Conservation (phyloP, 192 early-diverging fungal species). For the Dissophora globulifera region DNA sequence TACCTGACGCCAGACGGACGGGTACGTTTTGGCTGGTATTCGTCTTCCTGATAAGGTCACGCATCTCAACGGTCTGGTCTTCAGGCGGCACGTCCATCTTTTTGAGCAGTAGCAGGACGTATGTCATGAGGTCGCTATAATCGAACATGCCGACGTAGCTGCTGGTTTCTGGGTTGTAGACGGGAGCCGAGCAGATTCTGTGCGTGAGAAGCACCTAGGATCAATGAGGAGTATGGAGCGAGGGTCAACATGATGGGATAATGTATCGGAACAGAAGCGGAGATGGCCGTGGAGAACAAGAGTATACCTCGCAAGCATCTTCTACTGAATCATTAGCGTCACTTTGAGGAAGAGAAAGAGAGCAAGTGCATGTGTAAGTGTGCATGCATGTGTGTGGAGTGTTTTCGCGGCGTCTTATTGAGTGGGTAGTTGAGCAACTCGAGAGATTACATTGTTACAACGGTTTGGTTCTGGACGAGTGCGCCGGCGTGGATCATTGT, state of each 20-base stretch:
- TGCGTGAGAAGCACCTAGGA: constrained; percentile 68
- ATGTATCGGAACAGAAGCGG: too few relatives aligned
- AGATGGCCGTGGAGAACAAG: not conserved
- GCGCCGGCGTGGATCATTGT: constrained; percentile 65
- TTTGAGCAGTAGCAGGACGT: constrained; percentile 71
- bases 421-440: not conserved
- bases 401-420: too few relatives aligned
- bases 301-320: constrained; percentile 70
- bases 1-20: constrained; percentile 71
- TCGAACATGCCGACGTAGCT: constrained; percentile 89
- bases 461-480: constrained; percentile 68
- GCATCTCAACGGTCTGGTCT: constrained; percentile 60
- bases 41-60: constrained; percentile 65
- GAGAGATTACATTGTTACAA: constrained; percentile 68
- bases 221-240: not conserved
- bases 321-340: constrained; percentile 69
- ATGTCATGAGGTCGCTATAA: constrained; percentile 82
- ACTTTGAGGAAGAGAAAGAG: constrained; percentile 28
- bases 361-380: not conserved
- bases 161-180: constrained; percentile 65
- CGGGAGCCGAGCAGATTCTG: constrained; percentile 82
- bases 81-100: constrained; percentile 53
- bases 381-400: too few relatives aligned
- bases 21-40: constrained; percentile 61
- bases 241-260: too few relatives aligned